Percentiles rank a stretch among this genome's conserved stretches.
Evolutionary conservation across 345 rosid genomes (phyloP).

Genomic region (Acer campestre): DNA sequence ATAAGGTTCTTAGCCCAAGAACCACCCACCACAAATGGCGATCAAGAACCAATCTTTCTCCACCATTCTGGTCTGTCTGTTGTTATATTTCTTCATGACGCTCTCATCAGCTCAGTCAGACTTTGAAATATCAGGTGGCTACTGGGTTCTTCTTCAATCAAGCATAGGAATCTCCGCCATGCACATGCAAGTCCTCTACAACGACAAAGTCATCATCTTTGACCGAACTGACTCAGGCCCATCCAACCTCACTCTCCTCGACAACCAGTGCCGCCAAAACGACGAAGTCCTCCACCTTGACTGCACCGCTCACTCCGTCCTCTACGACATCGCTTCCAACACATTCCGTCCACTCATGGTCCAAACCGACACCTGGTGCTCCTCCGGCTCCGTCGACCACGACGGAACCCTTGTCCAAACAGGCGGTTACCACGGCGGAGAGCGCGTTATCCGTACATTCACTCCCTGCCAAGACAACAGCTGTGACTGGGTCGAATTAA

Average conservation of each 20-base stretch:
- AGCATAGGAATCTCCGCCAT: constrained; percentile 86
- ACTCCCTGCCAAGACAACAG: constrained; percentile 43
- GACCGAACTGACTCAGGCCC: constrained; percentile 82
- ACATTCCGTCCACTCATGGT: constrained; percentile 61
- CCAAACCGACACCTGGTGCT: constrained; percentile 80
- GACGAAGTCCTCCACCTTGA: constrained; percentile 43
- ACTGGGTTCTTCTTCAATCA: constrained; percentile 47
- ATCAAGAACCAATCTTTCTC: constrained; percentile 38
- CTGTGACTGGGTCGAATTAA: constrained; percentile 72
- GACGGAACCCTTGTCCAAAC: constrained; percentile 73
- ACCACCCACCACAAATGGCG: constrained; percentile 20
- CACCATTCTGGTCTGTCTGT: neutral
- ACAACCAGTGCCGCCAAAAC: constrained; percentile 48
- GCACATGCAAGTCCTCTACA: constrained; percentile 83
- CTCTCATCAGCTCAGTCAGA: neutral
- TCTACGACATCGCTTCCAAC: constrained; percentile 64
- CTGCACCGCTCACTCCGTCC: constrained; percentile 76
- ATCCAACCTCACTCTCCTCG: constrained; percentile 66
- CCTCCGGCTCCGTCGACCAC: constrained; percentile 72
- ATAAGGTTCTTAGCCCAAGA: neutral
- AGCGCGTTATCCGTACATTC: constrained; percentile 53
- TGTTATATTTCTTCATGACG: neutral
- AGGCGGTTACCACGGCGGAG: constrained; percentile 72
- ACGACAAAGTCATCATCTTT: constrained; percentile 67
- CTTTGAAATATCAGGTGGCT: constrained; percentile 27